Evolutionary conservation across 2,329 filamentous ascomycete species (phyloP).

Genomic region (Fusarium praegraminearum): DNA sequence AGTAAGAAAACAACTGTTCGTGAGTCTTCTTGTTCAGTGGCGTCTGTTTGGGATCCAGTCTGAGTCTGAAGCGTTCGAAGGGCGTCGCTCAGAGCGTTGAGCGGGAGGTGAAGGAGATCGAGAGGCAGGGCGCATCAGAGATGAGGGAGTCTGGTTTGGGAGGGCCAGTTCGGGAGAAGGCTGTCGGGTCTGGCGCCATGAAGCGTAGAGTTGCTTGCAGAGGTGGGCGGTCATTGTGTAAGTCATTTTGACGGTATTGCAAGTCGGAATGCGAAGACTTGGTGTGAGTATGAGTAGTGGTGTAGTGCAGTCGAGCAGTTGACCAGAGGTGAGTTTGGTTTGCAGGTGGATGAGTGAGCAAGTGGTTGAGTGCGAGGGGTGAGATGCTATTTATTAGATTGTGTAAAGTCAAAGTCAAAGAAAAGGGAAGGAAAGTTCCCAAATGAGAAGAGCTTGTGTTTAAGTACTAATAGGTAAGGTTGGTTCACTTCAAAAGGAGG

Average conservation of each 20-base stretch:
- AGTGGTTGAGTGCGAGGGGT: constrained; percentile 2
- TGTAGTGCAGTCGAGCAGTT: constrained; percentile 14
- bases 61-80: constrained; percentile 44
- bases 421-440: not conserved
- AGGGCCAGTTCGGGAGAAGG: constrained; percentile 52
- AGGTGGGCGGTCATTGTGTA: constrained; percentile 72
- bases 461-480: constrained; percentile 25
- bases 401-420: constrained; percentile 2
- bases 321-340: not conserved
- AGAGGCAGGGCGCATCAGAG: constrained; percentile 43
- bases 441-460: constrained; percentile 23
- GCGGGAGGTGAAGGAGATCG: constrained; percentile 47
- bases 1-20: not conserved
- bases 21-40: constrained; percentile 19
- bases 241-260: constrained; percentile 59
- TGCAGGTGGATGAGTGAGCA: not conserved
- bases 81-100: constrained; percentile 44
- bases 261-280: constrained; percentile 5
- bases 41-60: constrained; percentile 43
- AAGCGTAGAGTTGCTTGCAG: constrained; percentile 70
- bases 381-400: constrained; percentile 16
- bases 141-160: constrained; percentile 47
- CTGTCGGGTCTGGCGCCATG: constrained; percentile 66
- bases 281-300: constrained; percentile 11
- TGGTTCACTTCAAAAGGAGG: constrained; percentile 17